Conservation (phyloP, 2,329 filamentous ascomycete genomes). For the Rutstroemia sp. region DNA sequence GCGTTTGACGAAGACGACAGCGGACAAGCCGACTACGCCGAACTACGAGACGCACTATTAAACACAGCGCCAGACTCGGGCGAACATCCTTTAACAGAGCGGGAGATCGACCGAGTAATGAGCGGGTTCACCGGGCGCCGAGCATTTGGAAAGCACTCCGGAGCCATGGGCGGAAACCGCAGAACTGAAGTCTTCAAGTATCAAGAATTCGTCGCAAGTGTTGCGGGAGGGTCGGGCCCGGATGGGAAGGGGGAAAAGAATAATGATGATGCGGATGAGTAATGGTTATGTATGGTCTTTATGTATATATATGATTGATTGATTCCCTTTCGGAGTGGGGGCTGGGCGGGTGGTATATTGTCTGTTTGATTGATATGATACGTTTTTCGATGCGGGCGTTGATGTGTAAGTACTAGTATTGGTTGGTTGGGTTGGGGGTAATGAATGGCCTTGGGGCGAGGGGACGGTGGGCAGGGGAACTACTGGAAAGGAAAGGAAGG, state of each 20-base stretch:
- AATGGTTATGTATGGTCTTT: conserved; percentile 5
- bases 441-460: not conserved
- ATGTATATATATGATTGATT: not conserved
- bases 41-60: conserved; percentile 75
- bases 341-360: no score
- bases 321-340: no score
- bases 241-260: conserved; percentile 20
- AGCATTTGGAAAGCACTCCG: conserved; percentile 62
- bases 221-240: conserved; percentile 24
- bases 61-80: conserved; percentile 74
- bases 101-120: conserved; percentile 82
- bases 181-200: conserved; percentile 89
- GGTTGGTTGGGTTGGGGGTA: not conserved
- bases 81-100: conserved; percentile 52
- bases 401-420: not conserved
- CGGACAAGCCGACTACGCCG: conserved; percentile 78
- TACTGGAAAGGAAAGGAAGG: not conserved
- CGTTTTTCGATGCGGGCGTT: not conserved
- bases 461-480: not conserved
- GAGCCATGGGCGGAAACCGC: conserved; percentile 41
- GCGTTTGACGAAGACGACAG: conserved; percentile 96
- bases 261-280: conserved; percentile 9
- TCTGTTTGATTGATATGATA: not conserved
- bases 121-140: conserved; percentile 76
- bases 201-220: conserved; percentile 67